These are phyloP conservation scores for Cyclanthera cordifolia DNA, from an alignment of 306 rosid species.

Conservation along the genomic window DNA sequence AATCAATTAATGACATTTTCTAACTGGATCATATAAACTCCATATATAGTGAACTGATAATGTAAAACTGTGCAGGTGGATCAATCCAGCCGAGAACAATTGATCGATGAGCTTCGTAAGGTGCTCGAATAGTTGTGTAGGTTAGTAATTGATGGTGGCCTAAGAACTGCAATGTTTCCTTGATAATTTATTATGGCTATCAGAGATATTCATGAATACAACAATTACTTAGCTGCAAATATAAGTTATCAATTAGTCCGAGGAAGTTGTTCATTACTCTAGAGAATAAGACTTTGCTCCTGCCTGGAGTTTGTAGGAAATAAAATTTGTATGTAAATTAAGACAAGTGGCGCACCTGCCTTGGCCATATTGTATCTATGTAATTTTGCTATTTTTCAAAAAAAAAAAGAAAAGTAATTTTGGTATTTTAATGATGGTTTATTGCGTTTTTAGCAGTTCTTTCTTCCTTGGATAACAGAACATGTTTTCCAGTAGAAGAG, in stretches of 20 bases:
- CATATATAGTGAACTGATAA: slow-evolving; percentile 3
- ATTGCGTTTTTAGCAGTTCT: no score
- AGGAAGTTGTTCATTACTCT: not conserved
- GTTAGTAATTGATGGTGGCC: not conserved
- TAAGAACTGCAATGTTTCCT: not conserved
- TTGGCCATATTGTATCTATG: not conserved
- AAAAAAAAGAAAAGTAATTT: no score
- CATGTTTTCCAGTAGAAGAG: not conserved
- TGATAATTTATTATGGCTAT: not conserved
- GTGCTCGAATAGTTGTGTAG: slow-evolving; percentile 36
- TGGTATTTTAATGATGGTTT: no score
- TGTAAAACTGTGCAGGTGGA: slow-evolving; percentile 53
- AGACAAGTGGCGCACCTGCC: not conserved
- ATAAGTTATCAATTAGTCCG: not conserved
- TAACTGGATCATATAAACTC: slow-evolving; percentile 2
- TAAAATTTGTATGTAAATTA: not conserved
- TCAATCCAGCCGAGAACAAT: slow-evolving; percentile 41
- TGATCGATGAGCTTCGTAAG: slow-evolving; percentile 61
- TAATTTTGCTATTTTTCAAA: not conserved
- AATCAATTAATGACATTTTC: not conserved
- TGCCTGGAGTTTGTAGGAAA: not conserved
- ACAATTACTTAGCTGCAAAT: not conserved
- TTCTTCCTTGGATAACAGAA: no score
- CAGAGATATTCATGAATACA: not conserved
- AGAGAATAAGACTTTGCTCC: not conserved